Percentiles rank a stretch among this genome's conserved stretches.
Evolutionary conservation across 2,329 filamentous ascomycete species (phyloP).

Genomic region (Trichothecium sympodiale): DNA sequence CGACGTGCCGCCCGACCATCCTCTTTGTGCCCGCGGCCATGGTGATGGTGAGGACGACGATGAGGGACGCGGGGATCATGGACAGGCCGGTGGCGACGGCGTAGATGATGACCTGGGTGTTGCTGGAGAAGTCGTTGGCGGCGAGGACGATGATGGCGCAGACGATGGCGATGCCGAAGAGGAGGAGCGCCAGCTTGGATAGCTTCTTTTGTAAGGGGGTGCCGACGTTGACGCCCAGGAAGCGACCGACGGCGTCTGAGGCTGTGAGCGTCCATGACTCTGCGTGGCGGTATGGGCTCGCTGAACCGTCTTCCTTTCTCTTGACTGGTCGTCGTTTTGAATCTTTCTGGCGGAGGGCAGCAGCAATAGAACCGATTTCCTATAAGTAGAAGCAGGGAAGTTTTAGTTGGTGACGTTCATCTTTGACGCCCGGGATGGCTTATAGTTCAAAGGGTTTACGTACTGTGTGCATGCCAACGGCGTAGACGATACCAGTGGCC

Average conservation of each 20-base stretch:
- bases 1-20: slow-evolving; percentile 42
- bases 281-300: slow-evolving; percentile 18
- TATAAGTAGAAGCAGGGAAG: background rate
- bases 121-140: slow-evolving; percentile 26
- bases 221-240: slow-evolving; percentile 42
- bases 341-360: slow-evolving; percentile 25
- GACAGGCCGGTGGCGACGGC: slow-evolving; percentile 33
- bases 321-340: slow-evolving; percentile 23
- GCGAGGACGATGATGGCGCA: slow-evolving; percentile 33
- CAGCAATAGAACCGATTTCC: slow-evolving; percentile 51
- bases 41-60: slow-evolving; percentile 45
- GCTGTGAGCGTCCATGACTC: slow-evolving; percentile 26
- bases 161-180: slow-evolving; percentile 48
- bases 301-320: slow-evolving; percentile 31
- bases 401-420: too few relatives aligned
- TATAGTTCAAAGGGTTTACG: background rate
- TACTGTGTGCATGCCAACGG: slow-evolving; percentile 45
- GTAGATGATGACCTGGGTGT: slow-evolving; percentile 30
- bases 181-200: slow-evolving; percentile 55
- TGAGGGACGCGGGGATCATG: slow-evolving; percentile 40
- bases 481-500: slow-evolving; percentile 47
- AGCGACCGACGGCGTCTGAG: slow-evolving; percentile 25
- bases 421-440: background rate
- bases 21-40: slow-evolving; percentile 43
- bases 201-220: slow-evolving; percentile 61